Conservation (phyloP, 1,139 yeast species). For the Blastobotrys apis region DNA sequence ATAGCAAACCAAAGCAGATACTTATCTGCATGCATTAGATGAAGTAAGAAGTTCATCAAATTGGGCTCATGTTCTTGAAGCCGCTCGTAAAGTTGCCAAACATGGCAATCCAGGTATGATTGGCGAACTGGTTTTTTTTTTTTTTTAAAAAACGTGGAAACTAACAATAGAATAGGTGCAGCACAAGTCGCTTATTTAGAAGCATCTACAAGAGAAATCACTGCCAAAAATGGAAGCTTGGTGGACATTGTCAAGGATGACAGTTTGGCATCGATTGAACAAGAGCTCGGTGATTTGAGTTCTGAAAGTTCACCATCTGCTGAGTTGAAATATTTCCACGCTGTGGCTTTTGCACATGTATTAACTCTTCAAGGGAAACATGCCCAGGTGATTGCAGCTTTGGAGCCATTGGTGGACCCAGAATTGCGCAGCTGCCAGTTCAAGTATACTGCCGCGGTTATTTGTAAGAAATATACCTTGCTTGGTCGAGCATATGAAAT, state of each 20-base stretch:
- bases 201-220: not conserved
- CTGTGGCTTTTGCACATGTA: constrained; percentile 23
- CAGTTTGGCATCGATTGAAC: not conserved
- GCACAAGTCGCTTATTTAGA: constrained; percentile 13
- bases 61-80: constrained; percentile 25
- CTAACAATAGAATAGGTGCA: not conserved
- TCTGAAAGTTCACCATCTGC: not conserved
- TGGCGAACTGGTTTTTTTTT: too few species aligned
- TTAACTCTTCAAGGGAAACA: constrained; percentile 21
- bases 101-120: constrained; percentile 14
- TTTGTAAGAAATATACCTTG: constrained; percentile 25
- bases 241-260: not conserved
- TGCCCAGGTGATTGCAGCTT: constrained; percentile 17
- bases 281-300: constrained; percentile 1
- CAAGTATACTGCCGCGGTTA: constrained; percentile 23
- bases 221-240: not conserved
- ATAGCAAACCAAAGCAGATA: constrained; percentile 10
- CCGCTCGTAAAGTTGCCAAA: constrained; percentile 23
- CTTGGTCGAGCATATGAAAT: constrained; percentile 29
- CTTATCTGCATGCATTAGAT: constrained; percentile 22
- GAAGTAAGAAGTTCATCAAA: constrained; percentile 21
- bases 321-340: constrained; percentile 18
- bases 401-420: constrained; percentile 12
- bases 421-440: not conserved
- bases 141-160: not conserved